phyloP scores from a whole-genome alignment of 2,329 filamentous ascomycete species.

The Epichloe aotearoae region DNA sequence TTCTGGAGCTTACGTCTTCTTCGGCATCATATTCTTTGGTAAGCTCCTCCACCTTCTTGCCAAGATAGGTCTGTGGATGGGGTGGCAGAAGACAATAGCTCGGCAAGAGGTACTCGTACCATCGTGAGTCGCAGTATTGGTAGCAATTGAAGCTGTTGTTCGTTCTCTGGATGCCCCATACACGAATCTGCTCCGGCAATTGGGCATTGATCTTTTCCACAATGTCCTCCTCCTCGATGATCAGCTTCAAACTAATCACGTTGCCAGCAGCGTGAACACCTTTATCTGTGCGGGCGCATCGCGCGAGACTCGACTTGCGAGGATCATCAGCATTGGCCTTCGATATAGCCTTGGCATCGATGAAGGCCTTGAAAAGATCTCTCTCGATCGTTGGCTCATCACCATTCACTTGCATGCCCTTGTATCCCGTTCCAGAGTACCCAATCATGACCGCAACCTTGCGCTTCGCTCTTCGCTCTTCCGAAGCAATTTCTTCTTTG shows the following conservation, averaged over 20 bases:
- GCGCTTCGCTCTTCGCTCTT: constrained; percentile 79
- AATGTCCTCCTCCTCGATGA: constrained; percentile 80
- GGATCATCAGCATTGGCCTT: constrained; percentile 95
- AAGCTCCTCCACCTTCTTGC: constrained; percentile 65
- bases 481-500: constrained; percentile 75
- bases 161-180: constrained; percentile 88
- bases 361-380: constrained; percentile 84
- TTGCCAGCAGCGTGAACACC: constrained; percentile 94
- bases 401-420: constrained; percentile 84
- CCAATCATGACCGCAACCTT: constrained; percentile 95
- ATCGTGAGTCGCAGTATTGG: constrained; percentile 83
- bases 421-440: constrained; percentile 92
- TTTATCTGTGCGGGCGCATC: constrained; percentile 93
- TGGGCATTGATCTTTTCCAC: constrained; percentile 83
- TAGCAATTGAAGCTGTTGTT: constrained; percentile 91
- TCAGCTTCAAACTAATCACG: constrained; percentile 87
- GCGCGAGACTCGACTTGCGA: constrained; percentile 86
- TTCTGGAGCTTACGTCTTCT: constrained; percentile 52
- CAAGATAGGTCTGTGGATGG: constrained; percentile 76
- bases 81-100: constrained; percentile 87
- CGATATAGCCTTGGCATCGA: constrained; percentile 82
- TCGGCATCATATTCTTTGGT: constrained; percentile 61
- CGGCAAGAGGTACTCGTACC: constrained; percentile 95
- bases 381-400: constrained; percentile 89
- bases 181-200: constrained; percentile 75